Percentiles rank a stretch among this genome's conserved stretches.
These are phyloP conservation scores for Cladosporium sp. DNA, from an alignment of 2,329 filamentous ascomycete genomes.

Conservation along the genomic window DNA sequence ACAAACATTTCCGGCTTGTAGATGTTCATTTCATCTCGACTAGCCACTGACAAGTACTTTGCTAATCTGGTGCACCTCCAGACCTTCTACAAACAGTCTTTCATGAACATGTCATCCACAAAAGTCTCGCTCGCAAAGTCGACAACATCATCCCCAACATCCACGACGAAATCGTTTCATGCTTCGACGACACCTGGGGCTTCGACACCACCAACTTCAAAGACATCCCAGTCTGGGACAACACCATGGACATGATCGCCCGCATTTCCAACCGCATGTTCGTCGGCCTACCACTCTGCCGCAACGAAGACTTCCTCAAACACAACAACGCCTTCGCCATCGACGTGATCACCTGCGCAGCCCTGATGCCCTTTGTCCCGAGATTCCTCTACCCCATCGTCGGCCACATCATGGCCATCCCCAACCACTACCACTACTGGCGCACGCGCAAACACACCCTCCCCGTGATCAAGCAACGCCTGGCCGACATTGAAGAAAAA, in stretches of 20 bases:
- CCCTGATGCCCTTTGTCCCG: slow-evolving; percentile 44
- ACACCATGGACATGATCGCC: slow-evolving; percentile 36
- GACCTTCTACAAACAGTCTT: slow-evolving; percentile 34
- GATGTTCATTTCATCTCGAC: too few species aligned
- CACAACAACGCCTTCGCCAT: slow-evolving; percentile 48
- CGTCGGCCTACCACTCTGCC: slow-evolving; percentile 42
- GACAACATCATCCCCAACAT: slow-evolving; percentile 35
- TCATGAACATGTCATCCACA: slow-evolving; percentile 40
- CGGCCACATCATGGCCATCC: slow-evolving; percentile 41
- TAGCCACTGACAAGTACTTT: not conserved
- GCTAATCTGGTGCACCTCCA: slow-evolving; percentile 14
- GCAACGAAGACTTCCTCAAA: slow-evolving; percentile 44
- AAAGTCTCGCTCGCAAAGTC: slow-evolving; percentile 37
- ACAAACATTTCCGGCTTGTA: too few species aligned
- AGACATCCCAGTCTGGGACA: slow-evolving; percentile 25
- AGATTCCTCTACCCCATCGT: slow-evolving; percentile 47
- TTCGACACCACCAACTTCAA: slow-evolving; percentile 34
- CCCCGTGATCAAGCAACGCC: slow-evolving; percentile 48
- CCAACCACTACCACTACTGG: slow-evolving; percentile 46
- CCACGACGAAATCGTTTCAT: slow-evolving; percentile 33
- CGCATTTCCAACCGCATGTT: slow-evolving; percentile 42
- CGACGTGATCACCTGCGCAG: slow-evolving; percentile 36
- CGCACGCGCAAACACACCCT: slow-evolving; percentile 39
- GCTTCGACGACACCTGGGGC: slow-evolving; percentile 35
- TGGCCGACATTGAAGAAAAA: slow-evolving; percentile 43